Conservation (phyloP, 768 basidiomycete species). For the Clathrus columnatus region DNA sequence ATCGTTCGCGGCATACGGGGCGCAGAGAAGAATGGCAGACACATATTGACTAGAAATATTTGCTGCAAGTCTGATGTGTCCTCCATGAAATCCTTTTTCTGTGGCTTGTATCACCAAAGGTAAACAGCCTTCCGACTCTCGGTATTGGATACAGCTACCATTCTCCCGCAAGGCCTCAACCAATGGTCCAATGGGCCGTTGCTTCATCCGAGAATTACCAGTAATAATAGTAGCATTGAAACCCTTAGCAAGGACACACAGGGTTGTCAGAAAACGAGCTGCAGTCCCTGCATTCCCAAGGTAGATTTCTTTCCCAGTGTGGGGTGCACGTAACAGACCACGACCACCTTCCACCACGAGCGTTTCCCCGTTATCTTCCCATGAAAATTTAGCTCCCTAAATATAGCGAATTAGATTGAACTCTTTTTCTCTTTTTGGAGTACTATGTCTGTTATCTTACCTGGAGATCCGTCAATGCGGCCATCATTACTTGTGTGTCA, state of each 20-base stretch:
- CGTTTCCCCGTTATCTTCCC: slow-evolving; percentile 96
- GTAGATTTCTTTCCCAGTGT: slow-evolving; percentile 80
- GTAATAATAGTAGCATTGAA: slow-evolving; percentile 70
- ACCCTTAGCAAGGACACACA: slow-evolving; percentile 78
- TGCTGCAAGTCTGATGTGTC: slow-evolving; percentile 78
- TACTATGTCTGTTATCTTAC: no score
- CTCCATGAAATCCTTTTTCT: slow-evolving; percentile 66
- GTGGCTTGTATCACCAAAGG: slow-evolving; percentile 75
- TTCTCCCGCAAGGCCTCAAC: slow-evolving; percentile 84
- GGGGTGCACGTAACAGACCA: slow-evolving; percentile 70
- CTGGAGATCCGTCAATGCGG: slow-evolving; percentile 80
- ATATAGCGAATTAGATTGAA: slow-evolving; percentile 2
- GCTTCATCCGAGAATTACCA: slow-evolving; percentile 98
- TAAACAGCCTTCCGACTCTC: slow-evolving; percentile 76
- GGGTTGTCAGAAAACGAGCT: slow-evolving; percentile 92
- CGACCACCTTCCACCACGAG: slow-evolving; percentile 84
- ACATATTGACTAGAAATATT: slow-evolving; percentile 98
- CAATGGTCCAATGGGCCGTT: slow-evolving; percentile 91
- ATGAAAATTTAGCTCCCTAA: slow-evolving; percentile 87
- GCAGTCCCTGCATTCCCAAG: slow-evolving; percentile 97
- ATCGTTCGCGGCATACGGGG: slow-evolving; percentile 82
- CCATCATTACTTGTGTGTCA: slow-evolving; percentile 99
- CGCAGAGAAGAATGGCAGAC: slow-evolving; percentile 91
- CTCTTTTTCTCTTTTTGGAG: neutral
- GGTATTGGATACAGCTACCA: slow-evolving; percentile 67